Base-by-base conservation (phyloP, 805 yeast species). In the Saccharomycopsis fodiens region DNA sequence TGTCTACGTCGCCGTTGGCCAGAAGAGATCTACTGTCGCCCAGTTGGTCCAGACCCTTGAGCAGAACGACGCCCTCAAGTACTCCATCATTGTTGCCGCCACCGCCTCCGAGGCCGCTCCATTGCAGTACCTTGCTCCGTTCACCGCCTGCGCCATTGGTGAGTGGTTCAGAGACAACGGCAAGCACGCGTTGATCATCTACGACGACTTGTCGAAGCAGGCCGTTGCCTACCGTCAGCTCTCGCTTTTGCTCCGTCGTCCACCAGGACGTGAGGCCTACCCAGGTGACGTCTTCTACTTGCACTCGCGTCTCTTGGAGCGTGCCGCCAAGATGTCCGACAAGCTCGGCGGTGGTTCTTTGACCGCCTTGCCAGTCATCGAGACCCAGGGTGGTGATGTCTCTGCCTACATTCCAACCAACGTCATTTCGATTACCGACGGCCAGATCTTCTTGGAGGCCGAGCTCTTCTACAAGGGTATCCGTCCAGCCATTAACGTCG, bases 141-240 rank as follows among this genome's bases (percentile, higher is more conserved):
- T 93, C 96, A 87, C 98, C 61, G 99, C 89, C 59, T 84, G 95
- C 70, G 95, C 99, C 65, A 89, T 93, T 69, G 96, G 97, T 78
- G 99, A 93, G 79, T 93, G 98, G 98, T 93, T 93, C 94, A 87
- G 98, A 82, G 99, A 93, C 80, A 93, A 91, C 73, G 96, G 96
- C 69, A 85, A 73, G 71, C 97, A 93, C 74, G 94, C 97, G 62
- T 77, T 91, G 75, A 93, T 91, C 72, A 75, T 87, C 82, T 91
- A 77, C 75, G 97, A 91, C 72, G 97, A 91, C 74, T 82, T 91
- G 76, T 91, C 97, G 67, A 91, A 91, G 79, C 97, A 91, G 78
- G 97, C 97, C 58, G 97, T 91, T 69, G 97, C 97, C 60, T 91
- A 91, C 87, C 94, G 97, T 81, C 97, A 91, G 79, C 83, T 91